Evolutionary conservation across 208 protist species (phyloP).

Genomic region (Wallacemonas sp.): DNA sequence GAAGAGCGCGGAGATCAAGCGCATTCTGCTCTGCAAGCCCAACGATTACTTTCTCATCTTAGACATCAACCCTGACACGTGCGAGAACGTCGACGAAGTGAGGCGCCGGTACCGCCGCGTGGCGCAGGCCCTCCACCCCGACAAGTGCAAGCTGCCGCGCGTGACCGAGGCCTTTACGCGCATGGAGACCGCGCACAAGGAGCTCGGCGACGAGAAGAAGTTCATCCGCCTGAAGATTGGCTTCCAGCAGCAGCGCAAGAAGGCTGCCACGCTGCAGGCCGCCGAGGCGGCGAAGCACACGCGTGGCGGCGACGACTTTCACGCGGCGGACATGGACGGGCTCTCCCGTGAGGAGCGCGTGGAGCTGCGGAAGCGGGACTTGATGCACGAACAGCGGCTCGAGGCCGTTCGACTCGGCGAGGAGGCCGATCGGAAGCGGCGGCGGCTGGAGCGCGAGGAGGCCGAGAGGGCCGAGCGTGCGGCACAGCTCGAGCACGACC

Average conservation of each 20-base stretch:
- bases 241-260: conserved; percentile 59
- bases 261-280: conserved; percentile 40
- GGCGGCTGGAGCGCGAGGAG: conserved; percentile 53
- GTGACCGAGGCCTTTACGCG: conserved; percentile 78
- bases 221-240: conserved; percentile 69
- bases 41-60: conserved; percentile 83
- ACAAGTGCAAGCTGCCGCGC: conserved; percentile 85
- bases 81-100: conserved; percentile 61
- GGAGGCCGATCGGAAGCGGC: conserved; percentile 67
- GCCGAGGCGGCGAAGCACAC: conserved; percentile 20
- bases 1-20: conserved; percentile 75
- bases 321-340: background rate
- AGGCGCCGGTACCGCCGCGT: conserved; percentile 73
- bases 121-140: conserved; percentile 86
- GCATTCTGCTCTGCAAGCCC: conserved; percentile 71
- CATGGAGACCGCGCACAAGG: conserved; percentile 82
- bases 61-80: conserved; percentile 64
- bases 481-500: conserved; percentile 70
- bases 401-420: conserved; percentile 75
- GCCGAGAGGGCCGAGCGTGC: conserved; percentile 56
- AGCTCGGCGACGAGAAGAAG: conserved; percentile 65
- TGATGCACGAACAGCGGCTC: conserved; percentile 71
- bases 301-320: conserved; percentile 2
- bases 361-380: conserved; percentile 46
- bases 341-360: conserved; percentile 62